Conservation (phyloP, 1,284 basidiomycete species). For the Ustilago loliicola region DNA sequence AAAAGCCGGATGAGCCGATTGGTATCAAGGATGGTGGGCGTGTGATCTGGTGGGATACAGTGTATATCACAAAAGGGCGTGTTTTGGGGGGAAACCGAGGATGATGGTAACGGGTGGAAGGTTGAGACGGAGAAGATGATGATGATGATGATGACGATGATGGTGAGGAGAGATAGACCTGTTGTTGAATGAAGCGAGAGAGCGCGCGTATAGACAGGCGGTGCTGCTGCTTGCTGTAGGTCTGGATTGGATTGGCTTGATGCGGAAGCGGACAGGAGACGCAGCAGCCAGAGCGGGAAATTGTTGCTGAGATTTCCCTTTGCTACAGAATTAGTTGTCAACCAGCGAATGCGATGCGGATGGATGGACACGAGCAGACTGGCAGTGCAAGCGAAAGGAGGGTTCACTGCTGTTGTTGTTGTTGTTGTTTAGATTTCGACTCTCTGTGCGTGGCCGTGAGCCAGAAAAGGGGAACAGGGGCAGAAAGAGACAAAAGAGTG, state of each 20-base stretch:
- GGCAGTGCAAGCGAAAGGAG: too few species aligned
- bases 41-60: too few species aligned
- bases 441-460: not conserved
- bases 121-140: not conserved
- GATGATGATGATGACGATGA: not conserved
- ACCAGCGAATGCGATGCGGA: too few species aligned
- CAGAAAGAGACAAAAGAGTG: too few species aligned
- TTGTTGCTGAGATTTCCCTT: not conserved
- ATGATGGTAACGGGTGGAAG: conserved; percentile 1
- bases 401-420: not conserved
- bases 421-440: not conserved
- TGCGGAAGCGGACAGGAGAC: conserved; percentile 9
- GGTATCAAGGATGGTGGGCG: not conserved
- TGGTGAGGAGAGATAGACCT: conserved; percentile 1
- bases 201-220: conserved; percentile 7
- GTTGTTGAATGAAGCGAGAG: not conserved
- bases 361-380: too few species aligned
- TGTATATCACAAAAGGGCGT: too few species aligned
- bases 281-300: not conserved
- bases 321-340: too few species aligned
- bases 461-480: too few species aligned
- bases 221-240: conserved; percentile 4
- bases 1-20: not conserved
- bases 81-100: too few species aligned
- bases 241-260: conserved; percentile 2